Conservation (phyloP, 2,329 filamentous ascomycete genomes). For the Botrytis deweyae region DNA sequence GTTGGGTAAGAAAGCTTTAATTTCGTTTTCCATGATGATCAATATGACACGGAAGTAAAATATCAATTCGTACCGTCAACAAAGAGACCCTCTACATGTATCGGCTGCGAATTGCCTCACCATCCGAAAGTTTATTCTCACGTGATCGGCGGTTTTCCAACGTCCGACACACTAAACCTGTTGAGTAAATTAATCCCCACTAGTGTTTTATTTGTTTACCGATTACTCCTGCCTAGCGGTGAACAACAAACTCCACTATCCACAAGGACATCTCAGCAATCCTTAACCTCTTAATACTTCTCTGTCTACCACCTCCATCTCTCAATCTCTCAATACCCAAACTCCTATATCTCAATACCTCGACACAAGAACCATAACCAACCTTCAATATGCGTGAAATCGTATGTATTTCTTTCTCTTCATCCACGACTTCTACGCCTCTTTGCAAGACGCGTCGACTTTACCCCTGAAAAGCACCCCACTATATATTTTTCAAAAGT, state of each 20-base stretch:
- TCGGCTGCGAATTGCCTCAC: slow-evolving; percentile 7
- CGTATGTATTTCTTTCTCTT: slow-evolving; percentile 49
- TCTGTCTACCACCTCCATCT: slow-evolving; percentile 23
- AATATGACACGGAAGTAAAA: background rate
- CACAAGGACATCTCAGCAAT: slow-evolving; percentile 27
- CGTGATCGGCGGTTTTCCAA: background rate
- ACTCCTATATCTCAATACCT: slow-evolving; percentile 12
- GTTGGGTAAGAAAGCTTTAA: slow-evolving; percentile 77
- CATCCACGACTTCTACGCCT: slow-evolving; percentile 16
- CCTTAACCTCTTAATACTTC: slow-evolving; percentile 30
- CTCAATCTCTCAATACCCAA: slow-evolving; percentile 20
- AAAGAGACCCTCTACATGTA: background rate
- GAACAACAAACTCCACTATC: slow-evolving; percentile 28
- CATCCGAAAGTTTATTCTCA: background rate
- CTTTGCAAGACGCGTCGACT: slow-evolving; percentile 42
- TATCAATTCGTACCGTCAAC: background rate
- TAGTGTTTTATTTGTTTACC: slow-evolving; percentile 22
- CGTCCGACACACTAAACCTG: background rate
- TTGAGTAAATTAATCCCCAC: slow-evolving; percentile 3
- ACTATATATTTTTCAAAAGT: slow-evolving; percentile 43
- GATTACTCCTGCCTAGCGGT: slow-evolving; percentile 22
- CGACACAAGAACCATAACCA: slow-evolving; percentile 30
- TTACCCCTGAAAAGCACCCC: slow-evolving; percentile 42
- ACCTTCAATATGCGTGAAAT: slow-evolving; percentile 70
- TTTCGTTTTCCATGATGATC: slow-evolving; percentile 75